Evolutionary conservation across 805 yeast genomes (phyloP), one percentile per base, ranked within the genome.

Genomic region (Pichia deserticola): DNA sequence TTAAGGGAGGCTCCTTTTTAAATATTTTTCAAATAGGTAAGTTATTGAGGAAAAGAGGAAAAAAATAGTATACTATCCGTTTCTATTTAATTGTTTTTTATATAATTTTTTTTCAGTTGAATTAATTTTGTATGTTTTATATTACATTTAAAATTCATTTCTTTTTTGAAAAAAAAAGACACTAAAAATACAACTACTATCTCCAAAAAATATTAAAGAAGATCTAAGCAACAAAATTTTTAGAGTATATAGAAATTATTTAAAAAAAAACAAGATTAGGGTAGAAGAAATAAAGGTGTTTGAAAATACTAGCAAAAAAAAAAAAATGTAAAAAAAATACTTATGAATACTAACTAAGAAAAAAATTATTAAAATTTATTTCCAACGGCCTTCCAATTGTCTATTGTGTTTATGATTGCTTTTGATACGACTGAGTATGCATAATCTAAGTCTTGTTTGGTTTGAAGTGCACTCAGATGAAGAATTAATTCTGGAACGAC

Each of bases 401-500:
- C 34, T 32, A 46, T 27, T 30, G n/a, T 15, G 6, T 28, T 29
- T 32, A 46, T 46, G 11, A 46, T 46, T 5, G 42, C 63, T 9
- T 56, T 57, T 33, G 65, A 65, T 34, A 78, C 65, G 5, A 66
- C 64, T 13, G 60, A 61, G 44, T 72, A 75, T 8, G 79, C 75
- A 20, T 62, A 57, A 47, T 60, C 64, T 39, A 80, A 54, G 50
- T 82, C 86, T 13, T 64, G 58, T 38, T 63, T 66, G 13, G 71
- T 62, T 58, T 81, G 67, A 5, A 71, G 75, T 9, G 75, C 70
- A 50, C 76, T 78, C 38, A 79, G 60, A 54, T 71, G 69, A 28
- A 85, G 59, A 49, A 77, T 72, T 56, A 86, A 66, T 51, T 81
- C 78, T 42, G 88, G 88, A 44, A 78, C 74, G 40, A 82, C 66